Evolutionary conservation across 2,329 filamentous ascomycete genomes (phyloP), one percentile per base, ranked within the genome.

Genomic region (Venturia oleaginea): DNA sequence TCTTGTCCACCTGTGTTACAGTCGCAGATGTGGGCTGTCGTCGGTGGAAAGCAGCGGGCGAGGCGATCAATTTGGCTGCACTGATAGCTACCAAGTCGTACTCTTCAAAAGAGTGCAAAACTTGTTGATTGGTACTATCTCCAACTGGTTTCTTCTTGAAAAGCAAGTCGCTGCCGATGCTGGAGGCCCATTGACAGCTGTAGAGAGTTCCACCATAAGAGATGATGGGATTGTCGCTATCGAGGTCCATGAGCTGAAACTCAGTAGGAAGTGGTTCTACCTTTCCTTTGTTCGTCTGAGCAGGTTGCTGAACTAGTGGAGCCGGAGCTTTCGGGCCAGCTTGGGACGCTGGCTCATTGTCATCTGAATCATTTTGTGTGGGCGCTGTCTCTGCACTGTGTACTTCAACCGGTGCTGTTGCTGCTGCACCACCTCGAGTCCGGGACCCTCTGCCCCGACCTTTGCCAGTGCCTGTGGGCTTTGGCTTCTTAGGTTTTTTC

Each of bases 241-340:
- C 89, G 3, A 97, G 81, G 34, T 91, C 91, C n/a, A 94, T 80
- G 61, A 97, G 87, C 71, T 96, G 91, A 6, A 96, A 83, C 59
- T 76, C 73, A 55, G 78, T 74, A 32, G 70, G 65, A 40, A 66
- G 62, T 65, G 65, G 57, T 22, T 70, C 67, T 11, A 66, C 65
- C 46, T 65, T 66, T 61, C 67, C 67, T 51, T 63, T 63, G 24
- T 65, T 59, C 55, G 54, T 64, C 11, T 69, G 38, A 27, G 51
- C 27, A n/a, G 65, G 62, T 19, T 63, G 48, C 11, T 61, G 22
- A 19, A 59, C 59, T 8, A 42, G 40, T 22, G 59, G 37, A 13
- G 57, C 57, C 46, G n/a, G 13, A 27, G 22, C 59, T 43, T 8
- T 42, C n/a, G 37, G n/a, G 34, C 37, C 37, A 43, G 11, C 34